A percentile compares a stretch with the other conserved stretches of the same genome.
Conservation (phyloP, 257 asterid genomes). For the Schizonepeta tenuifolia region DNA sequence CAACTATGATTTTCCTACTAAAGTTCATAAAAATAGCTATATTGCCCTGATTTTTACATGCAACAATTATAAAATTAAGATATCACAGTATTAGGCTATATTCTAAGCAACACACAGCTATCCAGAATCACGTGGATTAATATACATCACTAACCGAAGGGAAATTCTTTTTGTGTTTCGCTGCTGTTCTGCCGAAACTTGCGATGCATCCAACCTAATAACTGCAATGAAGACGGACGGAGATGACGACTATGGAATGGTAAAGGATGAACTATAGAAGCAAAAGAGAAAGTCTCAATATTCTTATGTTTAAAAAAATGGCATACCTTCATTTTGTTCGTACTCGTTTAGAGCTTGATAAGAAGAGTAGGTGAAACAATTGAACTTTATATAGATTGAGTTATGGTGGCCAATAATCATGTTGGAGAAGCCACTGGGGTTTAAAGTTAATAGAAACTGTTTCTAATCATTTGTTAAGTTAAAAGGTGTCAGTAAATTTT, state of each 20-base stretch:
- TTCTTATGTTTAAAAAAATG: constrained; percentile 23
- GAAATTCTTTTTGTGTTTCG: constrained; percentile 68
- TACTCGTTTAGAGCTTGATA: constrained; percentile 37
- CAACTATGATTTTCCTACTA: background rate
- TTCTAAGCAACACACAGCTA: background rate
- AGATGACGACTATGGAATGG: constrained; percentile 24
- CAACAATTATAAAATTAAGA: background rate
- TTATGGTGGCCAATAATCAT: constrained; percentile 22
- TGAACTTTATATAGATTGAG: constrained; percentile 40
- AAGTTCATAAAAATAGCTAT: background rate
- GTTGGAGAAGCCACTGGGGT: constrained; percentile 19
- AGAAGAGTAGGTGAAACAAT: constrained; percentile 32
- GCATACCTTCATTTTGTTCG: constrained; percentile 67
- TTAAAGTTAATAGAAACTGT: constrained; percentile 10
- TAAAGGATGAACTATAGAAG: background rate
- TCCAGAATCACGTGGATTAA: background rate
- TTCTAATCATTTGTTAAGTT: constrained; percentile 6
- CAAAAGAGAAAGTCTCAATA: background rate
- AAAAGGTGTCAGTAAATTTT: background rate
- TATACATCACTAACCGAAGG: constrained; percentile 55
- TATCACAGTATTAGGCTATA: background rate
- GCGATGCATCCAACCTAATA: constrained; percentile 98
- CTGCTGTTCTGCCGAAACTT: constrained; percentile 77
- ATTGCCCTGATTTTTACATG: background rate
- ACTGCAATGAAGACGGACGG: constrained; percentile 55